Percentiles rank a stretch among this genome's conserved stretches.
These are phyloP conservation scores for Leccinum holopus DNA, from an alignment of 1,284 basidiomycete genomes.

Conservation along the genomic window DNA sequence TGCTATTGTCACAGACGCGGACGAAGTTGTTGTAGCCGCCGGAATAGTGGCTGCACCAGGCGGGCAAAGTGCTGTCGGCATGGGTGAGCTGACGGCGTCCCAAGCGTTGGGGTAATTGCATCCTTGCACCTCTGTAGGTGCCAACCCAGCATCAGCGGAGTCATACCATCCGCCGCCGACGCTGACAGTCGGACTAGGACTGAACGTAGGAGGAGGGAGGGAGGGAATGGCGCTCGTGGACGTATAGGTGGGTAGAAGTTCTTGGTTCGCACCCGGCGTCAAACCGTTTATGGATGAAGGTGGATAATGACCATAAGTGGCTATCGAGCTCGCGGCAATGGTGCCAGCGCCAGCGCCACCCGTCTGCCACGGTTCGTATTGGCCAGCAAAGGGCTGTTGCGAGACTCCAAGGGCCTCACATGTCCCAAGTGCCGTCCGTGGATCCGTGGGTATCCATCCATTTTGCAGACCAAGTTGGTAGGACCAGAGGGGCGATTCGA, in stretches of 20 bases:
- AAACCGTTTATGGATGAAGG: conserved; percentile 43
- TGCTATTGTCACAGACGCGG: conserved; percentile 5
- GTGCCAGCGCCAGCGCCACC: conserved; percentile 73
- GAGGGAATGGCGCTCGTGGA: conserved; percentile 59
- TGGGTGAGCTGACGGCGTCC: conserved; percentile 46
- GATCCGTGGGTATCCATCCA: conserved; percentile 83
- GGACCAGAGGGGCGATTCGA: conserved; percentile 76
- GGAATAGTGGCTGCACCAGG: conserved; percentile 33
- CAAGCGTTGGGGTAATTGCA: conserved; percentile 68
- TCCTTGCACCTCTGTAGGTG: conserved; percentile 58
- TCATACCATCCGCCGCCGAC: conserved; percentile 76
- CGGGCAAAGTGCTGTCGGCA: conserved; percentile 49
- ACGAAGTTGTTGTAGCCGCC: conserved; percentile 8
- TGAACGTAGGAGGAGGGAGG: conserved; percentile 60
- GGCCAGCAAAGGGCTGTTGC: conserved; percentile 51
- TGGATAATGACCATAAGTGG: conserved; percentile 55
- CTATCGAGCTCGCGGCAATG: conserved; percentile 49
- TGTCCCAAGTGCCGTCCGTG: conserved; percentile 62
- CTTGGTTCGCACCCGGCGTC: conserved; percentile 21
- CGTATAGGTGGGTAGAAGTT: conserved; percentile 63
- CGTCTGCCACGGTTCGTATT: conserved; percentile 69
- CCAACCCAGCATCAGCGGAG: conserved; percentile 49
- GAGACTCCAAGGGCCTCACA: conserved; percentile 58
- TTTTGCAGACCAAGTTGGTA: conserved; percentile 76
- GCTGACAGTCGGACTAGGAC: conserved; percentile 48